Conservation (phyloP, 2,329 filamentous ascomycete species). For the Cadophora malorum region DNA sequence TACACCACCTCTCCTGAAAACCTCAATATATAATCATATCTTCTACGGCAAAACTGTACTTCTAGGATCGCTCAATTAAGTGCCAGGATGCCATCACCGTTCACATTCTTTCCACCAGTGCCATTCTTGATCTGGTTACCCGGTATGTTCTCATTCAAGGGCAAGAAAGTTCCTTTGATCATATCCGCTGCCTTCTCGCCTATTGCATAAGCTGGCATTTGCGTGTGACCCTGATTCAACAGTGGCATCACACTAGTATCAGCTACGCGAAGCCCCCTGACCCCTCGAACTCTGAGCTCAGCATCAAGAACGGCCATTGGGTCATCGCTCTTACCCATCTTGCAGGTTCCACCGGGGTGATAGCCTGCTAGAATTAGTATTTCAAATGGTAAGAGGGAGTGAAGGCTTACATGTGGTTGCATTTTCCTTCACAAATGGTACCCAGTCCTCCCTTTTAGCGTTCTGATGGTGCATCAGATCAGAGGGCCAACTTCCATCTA, state of each 20-base stretch:
- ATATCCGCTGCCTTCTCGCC: conserved; percentile 60
- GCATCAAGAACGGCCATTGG: conserved; percentile 47
- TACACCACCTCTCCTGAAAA: neutral
- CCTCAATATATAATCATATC: neutral
- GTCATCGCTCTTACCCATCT: conserved; percentile 58
- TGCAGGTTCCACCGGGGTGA: conserved; percentile 62
- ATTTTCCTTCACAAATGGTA: conserved; percentile 60
- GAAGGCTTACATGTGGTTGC: conserved; percentile 61
- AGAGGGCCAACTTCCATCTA: conserved; percentile 65
- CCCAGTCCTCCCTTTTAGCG: conserved; percentile 63
- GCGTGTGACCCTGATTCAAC: conserved; percentile 58
- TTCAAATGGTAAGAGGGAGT: neutral
- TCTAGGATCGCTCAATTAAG: neutral
- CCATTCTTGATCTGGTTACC: neutral
- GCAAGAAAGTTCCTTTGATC: conserved; percentile 49
- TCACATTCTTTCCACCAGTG: neutral
- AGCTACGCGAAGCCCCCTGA: conserved; percentile 40
- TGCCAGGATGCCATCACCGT: neutral
- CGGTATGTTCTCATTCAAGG: neutral
- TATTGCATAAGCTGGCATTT: conserved; percentile 64
- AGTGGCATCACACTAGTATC: conserved; percentile 42
- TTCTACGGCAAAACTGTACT: neutral
- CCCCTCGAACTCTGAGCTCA: conserved; percentile 37
- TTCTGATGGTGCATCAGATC: conserved; percentile 58
- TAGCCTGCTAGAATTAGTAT: conserved; percentile 50